These are phyloP conservation scores for Phytophthora litchii DNA, from an alignment of 352 stramenopile species.

Conservation along the genomic window DNA sequence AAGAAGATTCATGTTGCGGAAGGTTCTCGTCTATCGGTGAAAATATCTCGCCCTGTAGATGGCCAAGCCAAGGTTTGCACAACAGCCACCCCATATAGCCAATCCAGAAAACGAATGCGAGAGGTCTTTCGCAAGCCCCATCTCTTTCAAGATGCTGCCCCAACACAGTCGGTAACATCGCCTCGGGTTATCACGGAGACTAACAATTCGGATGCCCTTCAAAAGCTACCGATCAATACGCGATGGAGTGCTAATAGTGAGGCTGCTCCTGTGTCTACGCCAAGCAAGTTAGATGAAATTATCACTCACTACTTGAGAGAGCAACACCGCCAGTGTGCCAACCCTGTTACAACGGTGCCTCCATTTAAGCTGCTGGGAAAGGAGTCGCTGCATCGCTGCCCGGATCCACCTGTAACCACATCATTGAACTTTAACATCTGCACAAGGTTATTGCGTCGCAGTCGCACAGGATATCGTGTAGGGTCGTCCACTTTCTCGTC, in stretches of 20 bases:
- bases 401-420: constrained; percentile 54
- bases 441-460: constrained; percentile 57
- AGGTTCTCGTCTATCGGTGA: constrained; percentile 14
- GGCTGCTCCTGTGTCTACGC: constrained; percentile 6
- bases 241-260: constrained; percentile 35
- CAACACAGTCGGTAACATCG: constrained; percentile 24
- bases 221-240: constrained; percentile 44
- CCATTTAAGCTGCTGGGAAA: constrained; percentile 80
- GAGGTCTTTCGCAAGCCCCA: constrained; percentile 32
- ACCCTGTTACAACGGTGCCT: constrained; percentile 86
- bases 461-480: constrained; percentile 51
- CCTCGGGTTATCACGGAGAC: constrained; percentile 22
- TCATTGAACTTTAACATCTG: constrained; percentile 72
- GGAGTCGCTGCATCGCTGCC: constrained; percentile 69
- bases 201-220: constrained; percentile 27
- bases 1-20: constrained; percentile 28
- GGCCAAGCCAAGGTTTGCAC: constrained; percentile 14
- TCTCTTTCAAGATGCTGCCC: constrained; percentile 37
- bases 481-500: constrained; percentile 51
- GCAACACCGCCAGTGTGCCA: constrained; percentile 88
- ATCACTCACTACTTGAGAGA: constrained; percentile 89
- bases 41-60: constrained; percentile 16
- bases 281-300: constrained; percentile 79
- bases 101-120: constrained; percentile 44
- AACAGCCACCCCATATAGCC: constrained; percentile 20